Base-by-base conservation (phyloP, 169 alveolate species). In the Babesia sp. region DNA sequence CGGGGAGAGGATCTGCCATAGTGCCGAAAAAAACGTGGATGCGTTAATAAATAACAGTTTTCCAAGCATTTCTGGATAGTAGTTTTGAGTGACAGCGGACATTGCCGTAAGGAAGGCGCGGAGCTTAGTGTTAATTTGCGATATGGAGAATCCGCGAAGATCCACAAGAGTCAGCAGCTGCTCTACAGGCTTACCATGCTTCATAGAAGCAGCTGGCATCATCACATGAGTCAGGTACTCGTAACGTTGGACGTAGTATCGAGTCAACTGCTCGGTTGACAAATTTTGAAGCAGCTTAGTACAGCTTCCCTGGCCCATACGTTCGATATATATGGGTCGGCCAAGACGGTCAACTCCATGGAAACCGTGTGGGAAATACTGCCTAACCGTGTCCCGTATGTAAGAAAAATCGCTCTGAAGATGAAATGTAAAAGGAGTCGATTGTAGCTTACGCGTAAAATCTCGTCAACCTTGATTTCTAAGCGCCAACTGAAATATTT, bases 1-100 rank as follows among this genome's bases (percentile, higher is more conserved):
- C 11, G 95, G 93, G 55, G 94, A 94, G 34, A 96, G 78, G 24
- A 93, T 56, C 33, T 90, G 86, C 97, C 97, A 96, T 18, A 93
- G 87, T 34, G 92, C 94, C 18, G 95, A 78, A 83, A 96, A 96
- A 20, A 96, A 75, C 73, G 91, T 85, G 24, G 97, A 95, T 31
- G 98, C 94, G 77, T 95, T 95, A 29, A 94, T 90, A 55, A 95
- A 87, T 22, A 91, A 84, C 94, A 93, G 86, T 60, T 87, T 80
- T 20, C 97, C 97, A 68, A 95, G 85, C 20, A 91, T 80, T 74
- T 95, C 97, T 11, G 98, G 98, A 72, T 94, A 96, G 81, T 94
- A 91, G 80, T 96, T 94, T 67, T 93, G 95, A 22, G 95, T 95
- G 18, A 96, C 76, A 44, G 77, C 51, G 6, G 96, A 68, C 75